These are phyloP conservation scores for Ustilago tritici DNA, from an alignment of 1,284 basidiomycete genomes.

Conservation along the genomic window DNA sequence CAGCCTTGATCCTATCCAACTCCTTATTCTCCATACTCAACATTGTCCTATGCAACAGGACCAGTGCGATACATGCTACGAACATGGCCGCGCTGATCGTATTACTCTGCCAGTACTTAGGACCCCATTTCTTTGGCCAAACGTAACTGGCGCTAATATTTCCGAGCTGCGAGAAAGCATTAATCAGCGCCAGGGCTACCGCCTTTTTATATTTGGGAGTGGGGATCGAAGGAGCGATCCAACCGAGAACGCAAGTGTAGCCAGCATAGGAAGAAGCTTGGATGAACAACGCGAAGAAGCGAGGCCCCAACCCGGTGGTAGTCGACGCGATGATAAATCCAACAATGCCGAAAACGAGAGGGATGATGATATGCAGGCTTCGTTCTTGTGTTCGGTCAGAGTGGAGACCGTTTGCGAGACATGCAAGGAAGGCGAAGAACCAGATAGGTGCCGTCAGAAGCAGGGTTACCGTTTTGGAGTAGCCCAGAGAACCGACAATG, in stretches of 20 bases:
- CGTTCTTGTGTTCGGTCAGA: constrained; percentile 52
- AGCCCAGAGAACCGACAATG: constrained; percentile 53
- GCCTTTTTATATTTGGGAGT: constrained; percentile 58
- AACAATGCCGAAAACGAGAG: constrained; percentile 43
- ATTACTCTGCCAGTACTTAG: constrained; percentile 58
- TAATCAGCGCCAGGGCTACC: constrained; percentile 62
- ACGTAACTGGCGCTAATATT: constrained; percentile 70
- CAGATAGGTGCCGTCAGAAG: constrained; percentile 56
- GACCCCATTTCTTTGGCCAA: constrained; percentile 54
- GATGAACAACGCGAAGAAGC: constrained; percentile 60
- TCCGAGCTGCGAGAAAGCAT: constrained; percentile 71
- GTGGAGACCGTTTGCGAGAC: constrained; percentile 57
- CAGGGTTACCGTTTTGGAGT: constrained; percentile 49
- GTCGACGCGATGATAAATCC: constrained; percentile 60
- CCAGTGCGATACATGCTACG: constrained; percentile 46
- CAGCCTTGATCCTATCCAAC: constrained; percentile 37
- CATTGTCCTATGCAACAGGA: constrained; percentile 44
- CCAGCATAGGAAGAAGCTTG: constrained; percentile 52
- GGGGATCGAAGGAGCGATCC: constrained; percentile 55
- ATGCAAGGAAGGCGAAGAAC: constrained; percentile 56
- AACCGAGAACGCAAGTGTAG: constrained; percentile 52
- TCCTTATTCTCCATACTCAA: constrained; percentile 45
- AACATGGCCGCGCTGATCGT: constrained; percentile 47
- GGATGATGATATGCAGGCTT: constrained; percentile 50
- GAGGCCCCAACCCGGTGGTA: constrained; percentile 32